A percentile compares a stretch with the other conserved stretches of the same genome.
Conservation (phyloP, 1,284 basidiomycete genomes). For the Austroboletus novae-zelandiae region DNA sequence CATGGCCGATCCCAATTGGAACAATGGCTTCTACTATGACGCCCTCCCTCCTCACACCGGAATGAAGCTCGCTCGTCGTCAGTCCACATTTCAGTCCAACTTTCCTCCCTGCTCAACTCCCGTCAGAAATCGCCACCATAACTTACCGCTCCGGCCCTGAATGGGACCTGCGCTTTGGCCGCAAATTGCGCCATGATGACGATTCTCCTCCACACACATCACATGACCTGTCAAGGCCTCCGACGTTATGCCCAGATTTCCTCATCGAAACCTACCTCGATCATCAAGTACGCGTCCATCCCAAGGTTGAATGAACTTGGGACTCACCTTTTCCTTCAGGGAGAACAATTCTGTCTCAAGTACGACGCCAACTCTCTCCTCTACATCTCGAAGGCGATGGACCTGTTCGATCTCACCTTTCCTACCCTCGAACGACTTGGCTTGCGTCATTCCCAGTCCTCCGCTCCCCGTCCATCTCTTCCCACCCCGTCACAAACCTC, state of each 20-base stretch:
- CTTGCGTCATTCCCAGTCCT: constrained; percentile 37
- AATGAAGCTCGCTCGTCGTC: constrained; percentile 97
- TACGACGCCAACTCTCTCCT: constrained; percentile 99
- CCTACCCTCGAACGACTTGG: constrained; percentile 73
- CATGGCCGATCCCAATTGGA: constrained; percentile 99
- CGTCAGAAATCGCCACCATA: constrained; percentile 93
- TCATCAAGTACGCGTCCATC: constrained; percentile 66
- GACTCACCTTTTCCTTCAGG: constrained; percentile 36
- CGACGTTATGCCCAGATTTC: constrained; percentile 93
- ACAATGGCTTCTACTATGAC: constrained; percentile 97
- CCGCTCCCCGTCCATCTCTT: constrained; percentile 23
- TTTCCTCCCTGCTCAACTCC: not conserved
- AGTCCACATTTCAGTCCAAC: constrained; percentile 31
- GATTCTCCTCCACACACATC: constrained; percentile 4
- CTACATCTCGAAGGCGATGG: constrained; percentile 99
- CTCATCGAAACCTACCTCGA: constrained; percentile 99
- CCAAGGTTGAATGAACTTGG: not conserved
- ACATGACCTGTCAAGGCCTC: constrained; percentile 42
- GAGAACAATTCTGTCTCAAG: constrained; percentile 96
- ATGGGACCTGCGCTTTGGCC: constrained; percentile 96
- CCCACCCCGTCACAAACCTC: constrained; percentile 35
- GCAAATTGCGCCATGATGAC: constrained; percentile 52
- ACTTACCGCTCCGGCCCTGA: constrained; percentile 99
- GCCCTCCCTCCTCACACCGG: constrained; percentile 93
- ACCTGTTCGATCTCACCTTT: constrained; percentile 94